These are phyloP conservation scores for Cochliopodium minus DNA, from an alignment of 208 protist species.

Conservation along the genomic window DNA sequence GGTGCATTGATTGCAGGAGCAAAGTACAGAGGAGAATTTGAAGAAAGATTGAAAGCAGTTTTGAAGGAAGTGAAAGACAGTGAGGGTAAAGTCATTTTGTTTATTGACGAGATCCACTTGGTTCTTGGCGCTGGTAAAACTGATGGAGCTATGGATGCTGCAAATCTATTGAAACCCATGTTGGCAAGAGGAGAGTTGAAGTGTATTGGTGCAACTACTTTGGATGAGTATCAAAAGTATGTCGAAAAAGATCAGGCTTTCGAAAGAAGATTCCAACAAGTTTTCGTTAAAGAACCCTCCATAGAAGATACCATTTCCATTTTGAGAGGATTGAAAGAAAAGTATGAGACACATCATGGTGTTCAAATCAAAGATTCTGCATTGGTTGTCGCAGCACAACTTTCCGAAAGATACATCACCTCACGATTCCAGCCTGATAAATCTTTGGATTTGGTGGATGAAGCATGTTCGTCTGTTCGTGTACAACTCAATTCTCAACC, in stretches of 20 bases:
- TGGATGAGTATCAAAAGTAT: slow-evolving; percentile 58
- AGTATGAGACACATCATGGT: slow-evolving; percentile 51
- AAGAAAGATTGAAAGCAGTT: slow-evolving; percentile 70
- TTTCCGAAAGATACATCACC: slow-evolving; percentile 75
- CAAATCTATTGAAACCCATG: slow-evolving; percentile 71
- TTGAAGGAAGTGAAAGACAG: slow-evolving; percentile 58
- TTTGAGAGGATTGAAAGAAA: slow-evolving; percentile 44
- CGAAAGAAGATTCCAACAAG: slow-evolving; percentile 62
- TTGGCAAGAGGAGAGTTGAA: slow-evolving; percentile 51
- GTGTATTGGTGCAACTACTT: slow-evolving; percentile 63
- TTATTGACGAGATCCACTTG: slow-evolving; percentile 80
- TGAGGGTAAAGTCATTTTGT: slow-evolving; percentile 61
- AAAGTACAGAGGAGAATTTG: slow-evolving; percentile 75
- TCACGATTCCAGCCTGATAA: slow-evolving; percentile 92
- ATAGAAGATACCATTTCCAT: slow-evolving; percentile 67
- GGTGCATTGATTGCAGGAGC: slow-evolving; percentile 61
- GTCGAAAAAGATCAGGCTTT: slow-evolving; percentile 66
- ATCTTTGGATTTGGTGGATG: slow-evolving; percentile 93
- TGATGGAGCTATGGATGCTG: slow-evolving; percentile 40
- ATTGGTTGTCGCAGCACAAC: slow-evolving; percentile 1
- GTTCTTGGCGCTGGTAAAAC: slow-evolving; percentile 42
- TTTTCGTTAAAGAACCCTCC: slow-evolving; percentile 45
- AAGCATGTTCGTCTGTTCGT: slow-evolving; percentile 68
- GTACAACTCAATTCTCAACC: slow-evolving; percentile 85
- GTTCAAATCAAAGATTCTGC: slow-evolving; percentile 50